Evolutionary conservation across 305 asterid species (phyloP).

Genomic region (Fraxinus xanthoxyloides): DNA sequence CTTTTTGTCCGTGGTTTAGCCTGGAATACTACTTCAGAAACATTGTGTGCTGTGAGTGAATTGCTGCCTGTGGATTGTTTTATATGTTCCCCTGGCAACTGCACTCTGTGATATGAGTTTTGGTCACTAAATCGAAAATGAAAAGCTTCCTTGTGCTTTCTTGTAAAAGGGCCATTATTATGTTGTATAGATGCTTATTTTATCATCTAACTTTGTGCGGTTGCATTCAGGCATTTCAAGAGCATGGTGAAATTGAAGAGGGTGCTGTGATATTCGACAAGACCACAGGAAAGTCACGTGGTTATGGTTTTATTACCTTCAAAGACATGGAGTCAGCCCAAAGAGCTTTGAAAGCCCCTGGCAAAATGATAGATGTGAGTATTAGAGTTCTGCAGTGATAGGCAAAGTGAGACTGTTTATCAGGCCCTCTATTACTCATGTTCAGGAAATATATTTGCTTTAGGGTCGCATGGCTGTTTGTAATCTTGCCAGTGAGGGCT

Average conservation of each 20-base stretch:
- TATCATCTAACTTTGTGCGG: not conserved
- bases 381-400: not conserved
- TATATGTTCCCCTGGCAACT: constrained; percentile 33
- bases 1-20: constrained; percentile 97
- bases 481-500: constrained; percentile 33
- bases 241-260: constrained; percentile 80
- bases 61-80: constrained; percentile 53
- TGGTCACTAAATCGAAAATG: constrained; percentile 16
- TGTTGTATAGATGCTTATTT: not conserved
- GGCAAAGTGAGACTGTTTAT: not conserved
- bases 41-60: constrained; percentile 95
- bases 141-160: constrained; percentile 2
- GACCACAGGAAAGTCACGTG: constrained; percentile 75
- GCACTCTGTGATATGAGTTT: constrained; percentile 23
- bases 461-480: constrained; percentile 92
- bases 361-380: constrained; percentile 82
- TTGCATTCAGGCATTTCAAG: constrained; percentile 64
- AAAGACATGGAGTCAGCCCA: constrained; percentile 81
- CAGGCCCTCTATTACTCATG: not conserved
- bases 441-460: constrained; percentile 5
- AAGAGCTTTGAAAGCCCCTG: constrained; percentile 67
- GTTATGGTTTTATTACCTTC: constrained; percentile 78
- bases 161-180: not conserved
- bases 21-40: constrained; percentile 85
- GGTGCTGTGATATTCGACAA: constrained; percentile 75